Evolutionary conservation across 2,329 filamentous ascomycete species (phyloP), one percentile per base, ranked within the genome.

Genomic region (Verticillium nonalfalfae): DNA sequence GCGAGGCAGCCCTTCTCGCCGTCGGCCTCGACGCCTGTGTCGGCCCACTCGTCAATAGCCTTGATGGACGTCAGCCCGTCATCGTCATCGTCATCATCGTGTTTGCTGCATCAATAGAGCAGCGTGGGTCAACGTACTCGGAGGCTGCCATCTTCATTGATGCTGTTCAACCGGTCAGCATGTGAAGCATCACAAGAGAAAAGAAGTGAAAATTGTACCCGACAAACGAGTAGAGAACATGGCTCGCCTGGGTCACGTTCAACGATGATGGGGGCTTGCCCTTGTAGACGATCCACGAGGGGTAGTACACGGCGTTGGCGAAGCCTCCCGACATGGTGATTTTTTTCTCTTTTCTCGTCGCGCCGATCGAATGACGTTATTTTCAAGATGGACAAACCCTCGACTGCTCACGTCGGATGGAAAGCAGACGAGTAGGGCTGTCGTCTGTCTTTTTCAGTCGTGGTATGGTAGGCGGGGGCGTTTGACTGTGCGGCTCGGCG

Each of bases 191-290:
- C 26, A 18, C 10, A 40, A 57, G 52, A 18, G 21, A 35, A 38
- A 39, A 39, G 36, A 26, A 18, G 26, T 21, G 38, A 6, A 1
- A 7, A 61, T 70, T 31, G 62, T 65, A 76, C 75, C 75, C 83
- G 62, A 85, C 82, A 78, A 88, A 89, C 26, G 86, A 83, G 67
- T 89, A 89, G 67, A 87, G 86, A 7, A 88, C 76, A 68, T 89
- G 86, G 7, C 86, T 87, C 61, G 88, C 79, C 60, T 80, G 79
- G 45, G 79, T 76, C 64, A 84, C 72, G 60, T 83, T 80, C 59
- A 89, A 69, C 5, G 78, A 81, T 0, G 84, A 85, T 0, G 86
- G 86, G n/a, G 84, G 79, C 60, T 84, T 81, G 60, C 82, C 78
- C 63, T 79, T 80, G 73, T 88, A 88, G 61, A 87, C 79, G 61